Percentiles rank a stretch among this genome's conserved stretches.
Evolutionary conservation across 495 filamentous ascomycete species (phyloP).

Genomic region (Ascobolus immersus): DNA sequence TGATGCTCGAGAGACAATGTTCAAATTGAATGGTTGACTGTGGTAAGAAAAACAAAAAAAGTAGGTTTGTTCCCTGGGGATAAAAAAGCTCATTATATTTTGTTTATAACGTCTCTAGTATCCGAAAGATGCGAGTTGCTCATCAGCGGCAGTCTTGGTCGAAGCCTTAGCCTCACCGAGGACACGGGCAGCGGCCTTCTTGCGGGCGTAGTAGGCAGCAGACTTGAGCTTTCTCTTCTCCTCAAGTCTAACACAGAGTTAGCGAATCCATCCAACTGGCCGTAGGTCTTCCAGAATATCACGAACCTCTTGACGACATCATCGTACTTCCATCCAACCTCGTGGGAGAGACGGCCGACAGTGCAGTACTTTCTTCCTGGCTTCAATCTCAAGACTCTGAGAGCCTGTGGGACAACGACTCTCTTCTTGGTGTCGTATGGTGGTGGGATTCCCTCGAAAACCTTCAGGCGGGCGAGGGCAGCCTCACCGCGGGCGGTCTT

Average conservation of each 20-base stretch:
- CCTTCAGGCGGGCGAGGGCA: slow-evolving; percentile 91
- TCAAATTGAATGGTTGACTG: neutral
- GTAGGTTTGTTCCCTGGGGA: neutral
- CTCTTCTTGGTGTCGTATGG: slow-evolving; percentile 99
- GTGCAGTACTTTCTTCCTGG: slow-evolving; percentile 99
- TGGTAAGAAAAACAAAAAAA: neutral
- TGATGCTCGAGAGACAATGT: neutral
- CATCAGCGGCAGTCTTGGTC: slow-evolving; percentile 65
- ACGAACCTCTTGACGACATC: slow-evolving; percentile 90
- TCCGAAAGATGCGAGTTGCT: slow-evolving; percentile 42
- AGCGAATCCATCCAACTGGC: slow-evolving; percentile 13
- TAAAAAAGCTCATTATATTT: no score
- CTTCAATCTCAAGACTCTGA: slow-evolving; percentile 80
- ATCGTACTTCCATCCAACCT: slow-evolving; percentile 99
- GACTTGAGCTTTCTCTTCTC: slow-evolving; percentile 98
- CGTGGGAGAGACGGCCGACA: slow-evolving; percentile 86
- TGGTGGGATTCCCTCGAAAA: slow-evolving; percentile 96
- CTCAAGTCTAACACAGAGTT: slow-evolving; percentile 50
- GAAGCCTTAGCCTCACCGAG: slow-evolving; percentile 74
- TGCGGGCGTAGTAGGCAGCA: slow-evolving; percentile 96
- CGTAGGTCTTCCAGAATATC: neutral
- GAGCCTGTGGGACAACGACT: slow-evolving; percentile 92
- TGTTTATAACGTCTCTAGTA: no score
- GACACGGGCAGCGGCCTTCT: slow-evolving; percentile 81
- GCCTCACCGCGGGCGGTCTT: slow-evolving; percentile 94